Conservation (phyloP, 1,284 basidiomycete genomes). For the Clitocybe nebularis region DNA sequence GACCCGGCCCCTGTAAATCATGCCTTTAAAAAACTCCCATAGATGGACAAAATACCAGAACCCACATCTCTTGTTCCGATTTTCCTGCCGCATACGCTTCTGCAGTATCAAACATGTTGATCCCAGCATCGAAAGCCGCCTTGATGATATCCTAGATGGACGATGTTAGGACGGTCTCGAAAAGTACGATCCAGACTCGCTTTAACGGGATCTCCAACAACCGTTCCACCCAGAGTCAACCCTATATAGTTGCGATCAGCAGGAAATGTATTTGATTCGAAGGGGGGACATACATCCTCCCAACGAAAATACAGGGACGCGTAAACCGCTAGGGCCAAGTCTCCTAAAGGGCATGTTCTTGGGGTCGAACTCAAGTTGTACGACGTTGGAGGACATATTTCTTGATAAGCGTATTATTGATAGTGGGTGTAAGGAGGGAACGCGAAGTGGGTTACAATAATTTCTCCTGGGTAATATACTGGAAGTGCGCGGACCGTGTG, state of each 20-base stretch:
- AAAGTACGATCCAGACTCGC: slow-evolving; percentile 22
- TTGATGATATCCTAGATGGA: slow-evolving; percentile 55
- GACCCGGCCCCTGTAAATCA: slow-evolving; percentile 58
- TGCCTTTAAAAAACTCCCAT: neutral
- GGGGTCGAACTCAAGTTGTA: slow-evolving; percentile 40
- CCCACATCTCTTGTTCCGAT: slow-evolving; percentile 62
- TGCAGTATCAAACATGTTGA: slow-evolving; percentile 62
- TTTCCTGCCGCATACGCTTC: slow-evolving; percentile 69
- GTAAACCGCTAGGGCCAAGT: slow-evolving; percentile 69
- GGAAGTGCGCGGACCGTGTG: no score
- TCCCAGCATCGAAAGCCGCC: slow-evolving; percentile 61
- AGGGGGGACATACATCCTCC: slow-evolving; percentile 62
- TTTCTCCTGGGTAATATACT: no score
- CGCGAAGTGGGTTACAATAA: no score
- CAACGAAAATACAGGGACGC: slow-evolving; percentile 76
- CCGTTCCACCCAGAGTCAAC: slow-evolving; percentile 65
- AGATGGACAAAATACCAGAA: neutral
- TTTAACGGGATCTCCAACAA: slow-evolving; percentile 70
- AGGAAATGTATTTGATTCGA: neutral
- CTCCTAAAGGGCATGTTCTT: slow-evolving; percentile 75
- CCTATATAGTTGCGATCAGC: slow-evolving; percentile 29
- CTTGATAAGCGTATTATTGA: neutral
- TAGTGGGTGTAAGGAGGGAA: neutral
- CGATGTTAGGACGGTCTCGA: neutral
- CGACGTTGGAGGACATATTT: neutral